A percentile compares a stretch with the other conserved stretches of the same genome.
These are phyloP conservation scores for Sequoiadendron giganteum DNA, from an alignment of 75 land plant genomes.

Conservation along the genomic window DNA sequence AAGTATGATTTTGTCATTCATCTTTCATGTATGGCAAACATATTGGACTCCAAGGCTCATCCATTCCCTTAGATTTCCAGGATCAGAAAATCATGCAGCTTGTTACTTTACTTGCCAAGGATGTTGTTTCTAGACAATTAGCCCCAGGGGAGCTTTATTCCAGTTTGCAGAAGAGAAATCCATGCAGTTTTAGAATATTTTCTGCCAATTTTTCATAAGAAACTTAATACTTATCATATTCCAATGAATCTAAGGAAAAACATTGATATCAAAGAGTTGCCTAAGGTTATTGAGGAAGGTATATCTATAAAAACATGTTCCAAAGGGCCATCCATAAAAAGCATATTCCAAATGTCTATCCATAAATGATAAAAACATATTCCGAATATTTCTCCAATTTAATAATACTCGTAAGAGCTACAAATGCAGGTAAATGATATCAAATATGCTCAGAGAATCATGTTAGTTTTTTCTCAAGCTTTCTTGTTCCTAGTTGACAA, in stretches of 20 bases:
- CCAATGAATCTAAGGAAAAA: slow-evolving; percentile 40
- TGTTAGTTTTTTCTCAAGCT: background rate
- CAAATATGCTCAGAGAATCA: background rate
- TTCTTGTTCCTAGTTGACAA: background rate
- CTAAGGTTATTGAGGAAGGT: slow-evolving; percentile 44
- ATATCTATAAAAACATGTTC: slow-evolving; percentile 39
- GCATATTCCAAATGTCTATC: no score
- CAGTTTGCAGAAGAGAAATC: slow-evolving; percentile 26
- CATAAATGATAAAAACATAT: slow-evolving; percentile 23
- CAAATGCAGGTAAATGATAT: slow-evolving; percentile 14
- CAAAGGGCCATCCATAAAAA: background rate
- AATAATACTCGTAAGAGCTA: slow-evolving; percentile 58
- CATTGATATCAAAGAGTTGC: slow-evolving; percentile 38
- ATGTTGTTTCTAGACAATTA: slow-evolving; percentile 50
- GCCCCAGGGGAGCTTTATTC: slow-evolving; percentile 49
- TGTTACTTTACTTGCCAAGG: slow-evolving; percentile 61
- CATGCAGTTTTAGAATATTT: slow-evolving; percentile 27
- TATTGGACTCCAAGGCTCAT: slow-evolving; percentile 56
- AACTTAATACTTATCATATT: slow-evolving; percentile 48
- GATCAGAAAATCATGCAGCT: slow-evolving; percentile 51
- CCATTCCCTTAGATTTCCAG: slow-evolving; percentile 57
- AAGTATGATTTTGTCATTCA: slow-evolving; percentile 38
- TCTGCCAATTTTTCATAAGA: slow-evolving; percentile 17
- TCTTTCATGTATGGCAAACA: slow-evolving; percentile 63
- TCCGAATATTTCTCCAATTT: slow-evolving; percentile 43